phyloP scores from a whole-genome alignment of 2,329 filamentous ascomycete genomes.

The Aspergillus amoenus region DNA sequence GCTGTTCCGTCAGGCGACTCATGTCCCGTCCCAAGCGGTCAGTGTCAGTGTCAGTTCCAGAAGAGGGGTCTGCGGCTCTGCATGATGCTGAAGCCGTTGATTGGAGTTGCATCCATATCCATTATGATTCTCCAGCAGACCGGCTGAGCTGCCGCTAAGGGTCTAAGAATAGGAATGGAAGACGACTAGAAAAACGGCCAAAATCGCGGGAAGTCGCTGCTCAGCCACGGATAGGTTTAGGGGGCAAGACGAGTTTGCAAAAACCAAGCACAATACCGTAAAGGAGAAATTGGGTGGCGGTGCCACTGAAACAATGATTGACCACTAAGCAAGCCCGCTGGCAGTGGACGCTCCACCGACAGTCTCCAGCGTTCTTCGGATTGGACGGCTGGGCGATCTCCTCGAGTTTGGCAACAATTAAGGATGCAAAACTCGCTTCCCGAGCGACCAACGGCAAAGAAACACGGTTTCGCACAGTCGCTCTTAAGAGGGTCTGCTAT shows the following conservation, averaged over 20 bases:
- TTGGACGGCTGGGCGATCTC: not conserved
- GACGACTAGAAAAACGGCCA: slow-evolving; percentile 9
- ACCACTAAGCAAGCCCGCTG: slow-evolving; percentile 1
- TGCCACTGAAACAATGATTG: slow-evolving; percentile 8
- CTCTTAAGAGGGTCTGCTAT: slow-evolving; percentile 16
- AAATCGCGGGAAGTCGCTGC: not conserved
- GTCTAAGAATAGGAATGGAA: slow-evolving; percentile 17
- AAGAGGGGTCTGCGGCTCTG: slow-evolving; percentile 1
- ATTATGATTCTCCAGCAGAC: not conserved
- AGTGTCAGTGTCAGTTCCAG: too few relatives aligned
- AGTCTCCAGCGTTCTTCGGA: not conserved
- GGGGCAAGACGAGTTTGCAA: not conserved
- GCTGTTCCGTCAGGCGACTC: too few relatives aligned
- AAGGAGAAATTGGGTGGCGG: slow-evolving; percentile 3
- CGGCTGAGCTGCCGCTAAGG: not conserved
- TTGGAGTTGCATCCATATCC: not conserved
- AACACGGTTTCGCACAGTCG: slow-evolving; percentile 15
- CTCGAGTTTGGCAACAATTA: slow-evolving; percentile 18
- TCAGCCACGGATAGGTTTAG: not conserved
- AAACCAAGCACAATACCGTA: slow-evolving; percentile 1
- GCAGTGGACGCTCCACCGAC: not conserved
- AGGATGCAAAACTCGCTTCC: slow-evolving; percentile 16
- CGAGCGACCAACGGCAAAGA: slow-evolving; percentile 18
- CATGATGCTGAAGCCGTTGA: not conserved
- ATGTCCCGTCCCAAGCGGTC: too few relatives aligned